Percentiles rank a stretch among this genome's conserved stretches.
phyloP scores from a whole-genome alignment of 306 rosid genomes.

The Inga oerstediana region DNA sequence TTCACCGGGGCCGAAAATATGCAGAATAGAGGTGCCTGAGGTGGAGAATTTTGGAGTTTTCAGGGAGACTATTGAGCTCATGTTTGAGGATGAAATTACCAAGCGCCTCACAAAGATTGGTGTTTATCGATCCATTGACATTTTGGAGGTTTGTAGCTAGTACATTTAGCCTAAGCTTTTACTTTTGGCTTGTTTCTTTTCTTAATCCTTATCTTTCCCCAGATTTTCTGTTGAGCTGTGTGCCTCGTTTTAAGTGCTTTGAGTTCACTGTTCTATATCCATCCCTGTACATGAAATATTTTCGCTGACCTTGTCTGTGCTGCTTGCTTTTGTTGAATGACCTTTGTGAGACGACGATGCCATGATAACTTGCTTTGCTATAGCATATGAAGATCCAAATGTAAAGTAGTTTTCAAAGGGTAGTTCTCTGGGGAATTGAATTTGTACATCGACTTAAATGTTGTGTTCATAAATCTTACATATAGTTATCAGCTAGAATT shows the following conservation, averaged over 20 bases:
- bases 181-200: neutral
- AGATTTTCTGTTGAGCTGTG: neutral
- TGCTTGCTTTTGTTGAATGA: neutral
- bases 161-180: neutral
- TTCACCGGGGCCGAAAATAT: conserved; percentile 54
- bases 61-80: conserved; percentile 75
- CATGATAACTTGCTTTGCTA: neutral
- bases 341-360: neutral
- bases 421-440: neutral
- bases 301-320: neutral
- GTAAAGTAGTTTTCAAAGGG: neutral
- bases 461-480: neutral
- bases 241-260: neutral
- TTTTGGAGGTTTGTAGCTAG: conserved; percentile 70
- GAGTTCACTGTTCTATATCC: neutral
- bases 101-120: conserved; percentile 65
- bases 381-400: neutral
- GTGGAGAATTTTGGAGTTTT: conserved; percentile 77
- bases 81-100: conserved; percentile 78
- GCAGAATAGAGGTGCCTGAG: conserved; percentile 85
- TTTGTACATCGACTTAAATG: neutral
- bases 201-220: neutral
- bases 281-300: neutral
- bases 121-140: conserved; percentile 72
- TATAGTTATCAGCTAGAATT: neutral